Evolutionary conservation across 1,284 basidiomycete species (phyloP).

Genomic region (Sphagnurus paluster): DNA sequence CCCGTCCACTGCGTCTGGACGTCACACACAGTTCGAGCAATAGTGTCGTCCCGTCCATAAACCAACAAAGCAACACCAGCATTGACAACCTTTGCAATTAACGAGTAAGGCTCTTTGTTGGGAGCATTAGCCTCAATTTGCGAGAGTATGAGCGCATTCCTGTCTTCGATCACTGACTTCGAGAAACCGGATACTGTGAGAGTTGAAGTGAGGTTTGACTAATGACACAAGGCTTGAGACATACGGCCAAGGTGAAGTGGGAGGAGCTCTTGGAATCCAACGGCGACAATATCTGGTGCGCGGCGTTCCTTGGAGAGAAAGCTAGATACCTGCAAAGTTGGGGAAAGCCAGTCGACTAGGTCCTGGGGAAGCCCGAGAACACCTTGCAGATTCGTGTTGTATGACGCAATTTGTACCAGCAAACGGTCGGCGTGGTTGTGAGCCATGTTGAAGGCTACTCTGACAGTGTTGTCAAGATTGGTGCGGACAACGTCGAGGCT

Average conservation of each 20-base stretch:
- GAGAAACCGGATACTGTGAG: conserved; percentile 62
- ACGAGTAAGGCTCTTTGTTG: conserved; percentile 66
- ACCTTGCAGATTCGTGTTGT: conserved; percentile 84
- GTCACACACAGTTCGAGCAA: conserved; percentile 61
- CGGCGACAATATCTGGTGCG: conserved; percentile 81
- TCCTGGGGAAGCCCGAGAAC: conserved; percentile 72
- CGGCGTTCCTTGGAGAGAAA: conserved; percentile 62
- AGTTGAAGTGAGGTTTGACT: conserved; percentile 7
- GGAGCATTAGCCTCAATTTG: conserved; percentile 71
- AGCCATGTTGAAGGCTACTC: neutral
- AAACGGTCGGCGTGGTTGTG: conserved; percentile 34
- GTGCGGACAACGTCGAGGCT: neutral
- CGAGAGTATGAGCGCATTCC: conserved; percentile 62
- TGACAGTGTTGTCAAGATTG: neutral
- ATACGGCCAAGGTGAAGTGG: conserved; percentile 79
- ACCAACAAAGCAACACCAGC: conserved; percentile 81
- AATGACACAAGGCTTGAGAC: conserved; percentile 29
- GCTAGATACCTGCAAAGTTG: conserved; percentile 72
- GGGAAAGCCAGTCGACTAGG: conserved; percentile 81
- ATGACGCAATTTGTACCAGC: conserved; percentile 80
- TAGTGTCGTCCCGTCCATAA: conserved; percentile 71
- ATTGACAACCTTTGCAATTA: conserved; percentile 74
- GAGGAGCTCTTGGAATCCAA: conserved; percentile 88
- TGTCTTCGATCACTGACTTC: conserved; percentile 57
- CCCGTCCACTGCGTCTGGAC: conserved; percentile 79